Evolutionary conservation across 208 protist genomes (phyloP), one percentile per base, ranked within the genome.

Genomic region (Crithidia thermophila): DNA sequence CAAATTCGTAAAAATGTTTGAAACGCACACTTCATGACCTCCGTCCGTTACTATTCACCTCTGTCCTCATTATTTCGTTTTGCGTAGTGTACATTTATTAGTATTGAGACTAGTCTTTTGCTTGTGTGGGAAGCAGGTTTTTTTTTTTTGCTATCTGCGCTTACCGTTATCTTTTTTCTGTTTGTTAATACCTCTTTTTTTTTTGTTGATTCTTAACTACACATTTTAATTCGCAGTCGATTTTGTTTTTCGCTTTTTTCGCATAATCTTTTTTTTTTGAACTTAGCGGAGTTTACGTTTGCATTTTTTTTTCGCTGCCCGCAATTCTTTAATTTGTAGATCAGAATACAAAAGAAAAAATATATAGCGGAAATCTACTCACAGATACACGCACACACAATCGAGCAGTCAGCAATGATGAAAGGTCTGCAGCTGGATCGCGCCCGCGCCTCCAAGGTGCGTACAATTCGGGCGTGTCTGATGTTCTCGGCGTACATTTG

Each of bases 401-500:
- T n/a, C n/a, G n/a, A n/a, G n/a, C n/a, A n/a, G n/a, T n/a, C n/a
- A n/a, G n/a, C n/a, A n/a, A 37, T 28, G 5, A 53, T 64, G 45
- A 11, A n/a, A 0, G 42, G 7, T 5, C 11, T 50, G 39, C 47
- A 6, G 16, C 21, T 47, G 14, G 46, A 55, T 4, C 36, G 45
- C 27, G 33, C 33, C 7, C 60, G 60, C 21, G 61, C 60, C 43
- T 13, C 60, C 14, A 39, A 37, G 9, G 59, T 67, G 52, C 68
- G 68, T 6, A 46, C 42, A 0, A 27, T 63, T 25, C 68, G 59
- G 28, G 31, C 45, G 10, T 68, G 68, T 40, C 20, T 75, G 13
- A 62, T 67, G 53, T 16, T 75, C 18, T 56, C 33, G 5, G 60
- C 52, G 16, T 63, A 70, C 42, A 31, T 28, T 3, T 21, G 40